Conservation (phyloP, 441 rosid genomes). For the Erodium texanum region DNA sequence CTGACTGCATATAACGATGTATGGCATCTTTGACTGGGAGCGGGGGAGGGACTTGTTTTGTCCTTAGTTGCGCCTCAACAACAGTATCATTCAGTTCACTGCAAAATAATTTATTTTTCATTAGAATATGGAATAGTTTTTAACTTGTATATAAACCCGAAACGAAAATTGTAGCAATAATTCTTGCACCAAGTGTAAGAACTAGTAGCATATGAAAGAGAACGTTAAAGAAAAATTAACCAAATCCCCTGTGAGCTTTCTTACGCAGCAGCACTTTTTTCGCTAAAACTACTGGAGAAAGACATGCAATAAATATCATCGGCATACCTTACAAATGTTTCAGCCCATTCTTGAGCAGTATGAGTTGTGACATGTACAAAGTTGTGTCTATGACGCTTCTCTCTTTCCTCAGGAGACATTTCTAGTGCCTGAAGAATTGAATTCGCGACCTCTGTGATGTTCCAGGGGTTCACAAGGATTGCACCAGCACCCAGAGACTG, state of each 20-base stretch:
- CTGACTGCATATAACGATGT: conserved; percentile 50
- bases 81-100: conserved; percentile 96
- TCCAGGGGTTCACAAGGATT: conserved; percentile 98
- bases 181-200: neutral
- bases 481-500: conserved; percentile 99
- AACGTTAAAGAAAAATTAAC: too few species aligned
- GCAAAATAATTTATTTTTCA: conserved; percentile 30
- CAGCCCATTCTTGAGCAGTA: conserved; percentile 99
- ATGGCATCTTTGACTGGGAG: conserved; percentile 77
- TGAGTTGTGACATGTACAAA: conserved; percentile 71
- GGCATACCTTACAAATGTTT: conserved; percentile 86
- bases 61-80: conserved; percentile 90
- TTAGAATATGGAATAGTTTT: conserved; percentile 37
- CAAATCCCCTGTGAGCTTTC: too few species aligned
- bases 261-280: too few species aligned
- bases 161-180: neutral
- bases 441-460: conserved; percentile 95
- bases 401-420: conserved; percentile 79
- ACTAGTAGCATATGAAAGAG: too few species aligned
- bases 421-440: conserved; percentile 80
- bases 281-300: neutral
- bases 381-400: conserved; percentile 80
- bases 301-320: neutral
- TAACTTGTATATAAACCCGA: too few species aligned
- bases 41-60: conserved; percentile 77